phyloP scores from a whole-genome alignment of 78 protist genomes.

The slime mould (Dictyostelium discoideum) region dicty_2.7 NC_007091.3:3492501-3493000 shows the following conservation, averaged over 20 bases:
- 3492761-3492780: not conserved
- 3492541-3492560: not conserved
- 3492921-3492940: not conserved
- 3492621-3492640: not conserved
- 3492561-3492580: not conserved
- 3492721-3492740: not conserved
- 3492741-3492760: not conserved
- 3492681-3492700: not conserved
- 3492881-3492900: conserved; percentile 1
- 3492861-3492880: not conserved
- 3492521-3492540: not conserved
- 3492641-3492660: not conserved
- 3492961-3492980: not conserved
- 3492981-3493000: not conserved
- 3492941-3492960: not conserved
- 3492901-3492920: not conserved
- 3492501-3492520: not conserved
- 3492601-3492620: not conserved
- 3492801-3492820: not conserved
- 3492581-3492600: not conserved
- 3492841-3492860: conserved; percentile 1
- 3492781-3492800: not conserved
- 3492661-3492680: not conserved
- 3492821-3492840: not conserved
- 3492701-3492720: not conserved